These are phyloP conservation scores for Cucumis cinereus DNA, from an alignment of 306 rosid genomes.

Conservation along the genomic window DNA sequence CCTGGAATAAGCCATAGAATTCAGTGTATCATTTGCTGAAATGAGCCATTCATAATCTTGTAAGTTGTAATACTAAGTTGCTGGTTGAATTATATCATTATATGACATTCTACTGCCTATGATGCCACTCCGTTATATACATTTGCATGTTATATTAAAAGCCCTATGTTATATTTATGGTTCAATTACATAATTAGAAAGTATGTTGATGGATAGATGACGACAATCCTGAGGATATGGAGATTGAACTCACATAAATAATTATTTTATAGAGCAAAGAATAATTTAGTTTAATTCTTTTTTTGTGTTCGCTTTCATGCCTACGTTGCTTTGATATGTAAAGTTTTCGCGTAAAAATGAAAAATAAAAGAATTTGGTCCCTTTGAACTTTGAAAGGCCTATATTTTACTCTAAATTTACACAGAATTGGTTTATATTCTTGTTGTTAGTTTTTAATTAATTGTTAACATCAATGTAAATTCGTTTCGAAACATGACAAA, in stretches of 20 bases:
- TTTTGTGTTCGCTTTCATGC: not conserved
- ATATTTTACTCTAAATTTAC: too few relatives aligned
- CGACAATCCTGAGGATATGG: too few relatives aligned
- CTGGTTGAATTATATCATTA: not conserved
- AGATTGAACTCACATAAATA: not conserved
- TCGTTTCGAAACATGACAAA: too few relatives aligned
- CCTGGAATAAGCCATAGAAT: not conserved
- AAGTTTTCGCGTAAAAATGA: too few relatives aligned
- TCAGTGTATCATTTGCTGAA: not conserved
- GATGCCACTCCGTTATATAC: not conserved
- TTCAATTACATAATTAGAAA: not conserved
- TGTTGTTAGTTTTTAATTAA: too few relatives aligned
- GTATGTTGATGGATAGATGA: not conserved
- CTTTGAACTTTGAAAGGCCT: not conserved
- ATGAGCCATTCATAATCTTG: not conserved
- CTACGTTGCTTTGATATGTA: not conserved
- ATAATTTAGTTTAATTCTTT: not conserved
- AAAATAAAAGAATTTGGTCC: not conserved
- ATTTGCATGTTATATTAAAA: not conserved
- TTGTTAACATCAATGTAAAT: too few relatives aligned
- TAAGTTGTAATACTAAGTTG: not conserved
- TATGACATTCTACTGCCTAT: not conserved
- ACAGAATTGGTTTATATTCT: not conserved
- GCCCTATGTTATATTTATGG: not conserved
- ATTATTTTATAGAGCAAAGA: not conserved